phyloP scores from a whole-genome alignment of 257 asterid genomes.

The Linderniella brevidens region DNA sequence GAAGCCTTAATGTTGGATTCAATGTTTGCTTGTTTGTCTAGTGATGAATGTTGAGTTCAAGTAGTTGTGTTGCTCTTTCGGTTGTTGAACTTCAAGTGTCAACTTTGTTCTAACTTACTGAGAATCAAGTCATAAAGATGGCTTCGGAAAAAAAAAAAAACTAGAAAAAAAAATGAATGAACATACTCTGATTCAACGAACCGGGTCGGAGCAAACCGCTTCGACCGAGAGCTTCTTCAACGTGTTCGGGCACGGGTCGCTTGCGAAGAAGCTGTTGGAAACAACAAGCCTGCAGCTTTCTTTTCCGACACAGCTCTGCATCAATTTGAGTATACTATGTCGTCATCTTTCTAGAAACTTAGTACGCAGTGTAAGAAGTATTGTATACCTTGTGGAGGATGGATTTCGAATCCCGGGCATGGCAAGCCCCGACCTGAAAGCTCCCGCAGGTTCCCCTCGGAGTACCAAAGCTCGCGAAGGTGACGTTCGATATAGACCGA shows the following conservation, averaged over 20 bases:
- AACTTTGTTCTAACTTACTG: too few species aligned
- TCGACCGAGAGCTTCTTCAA: conserved; percentile 34
- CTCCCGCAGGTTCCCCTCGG: conserved; percentile 35
- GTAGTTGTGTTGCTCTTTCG: too few species aligned
- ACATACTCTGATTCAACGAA: neutral
- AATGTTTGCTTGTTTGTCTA: too few species aligned
- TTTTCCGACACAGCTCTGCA: conserved; percentile 34
- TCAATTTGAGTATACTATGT: too few species aligned
- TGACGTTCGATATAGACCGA: conserved; percentile 29
- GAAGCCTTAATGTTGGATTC: too few species aligned
- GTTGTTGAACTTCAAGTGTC: too few species aligned
- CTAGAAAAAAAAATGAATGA: too few species aligned
- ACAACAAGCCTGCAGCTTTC: conserved; percentile 32
- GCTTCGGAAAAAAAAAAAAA: too few species aligned
- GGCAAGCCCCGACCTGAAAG: conserved; percentile 27
- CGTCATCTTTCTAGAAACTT: too few species aligned
- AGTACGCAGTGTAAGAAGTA: too few species aligned
- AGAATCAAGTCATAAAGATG: too few species aligned
- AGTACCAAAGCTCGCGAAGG: conserved; percentile 45
- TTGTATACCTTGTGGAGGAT: conserved; percentile 29
- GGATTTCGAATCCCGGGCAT: conserved; percentile 24
- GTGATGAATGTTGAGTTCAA: too few species aligned
- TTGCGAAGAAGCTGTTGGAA: conserved; percentile 28
- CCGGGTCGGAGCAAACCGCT: conserved; percentile 25
- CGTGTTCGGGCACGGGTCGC: conserved; percentile 43